These are phyloP conservation scores for Polyplosphaeria fusca DNA, from an alignment of 495 filamentous ascomycete genomes.

Conservation along the genomic window DNA sequence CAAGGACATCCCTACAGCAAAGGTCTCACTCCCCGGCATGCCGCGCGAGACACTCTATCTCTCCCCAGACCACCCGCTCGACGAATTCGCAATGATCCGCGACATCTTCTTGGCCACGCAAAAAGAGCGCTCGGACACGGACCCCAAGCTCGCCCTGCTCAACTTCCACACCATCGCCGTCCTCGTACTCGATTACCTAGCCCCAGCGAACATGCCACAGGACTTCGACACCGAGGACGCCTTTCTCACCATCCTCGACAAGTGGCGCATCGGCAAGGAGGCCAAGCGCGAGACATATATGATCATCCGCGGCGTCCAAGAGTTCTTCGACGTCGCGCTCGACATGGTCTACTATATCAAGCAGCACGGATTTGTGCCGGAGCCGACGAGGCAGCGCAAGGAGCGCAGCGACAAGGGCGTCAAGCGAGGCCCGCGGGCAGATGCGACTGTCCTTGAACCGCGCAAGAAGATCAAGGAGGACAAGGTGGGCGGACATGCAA, in stretches of 20 bases:
- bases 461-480: slow-evolving; percentile 3
- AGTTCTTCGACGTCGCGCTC: slow-evolving; percentile 20
- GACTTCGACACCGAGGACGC: slow-evolving; percentile 14
- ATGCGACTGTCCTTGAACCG: background rate
- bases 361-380: slow-evolving; percentile 10
- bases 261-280: slow-evolving; percentile 17
- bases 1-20: background rate
- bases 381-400: background rate
- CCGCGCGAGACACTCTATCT: slow-evolving; percentile 12
- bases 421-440: slow-evolving; percentile 10
- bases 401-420: slow-evolving; percentile 9
- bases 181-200: slow-evolving; percentile 7
- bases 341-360: slow-evolving; percentile 16
- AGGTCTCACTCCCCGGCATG: slow-evolving; percentile 17
- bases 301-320: slow-evolving; percentile 20
- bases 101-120: slow-evolving; percentile 19
- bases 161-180: slow-evolving; percentile 28
- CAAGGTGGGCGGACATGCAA: background rate
- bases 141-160: slow-evolving; percentile 3
- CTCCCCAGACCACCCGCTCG: background rate
- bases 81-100: slow-evolving; percentile 4
- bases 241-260: slow-evolving; percentile 13
- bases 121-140: background rate
- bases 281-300: background rate
- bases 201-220: background rate